Evolutionary conservation across 495 filamentous ascomycete genomes (phyloP).

Genomic region (Neurospora terricola): DNA sequence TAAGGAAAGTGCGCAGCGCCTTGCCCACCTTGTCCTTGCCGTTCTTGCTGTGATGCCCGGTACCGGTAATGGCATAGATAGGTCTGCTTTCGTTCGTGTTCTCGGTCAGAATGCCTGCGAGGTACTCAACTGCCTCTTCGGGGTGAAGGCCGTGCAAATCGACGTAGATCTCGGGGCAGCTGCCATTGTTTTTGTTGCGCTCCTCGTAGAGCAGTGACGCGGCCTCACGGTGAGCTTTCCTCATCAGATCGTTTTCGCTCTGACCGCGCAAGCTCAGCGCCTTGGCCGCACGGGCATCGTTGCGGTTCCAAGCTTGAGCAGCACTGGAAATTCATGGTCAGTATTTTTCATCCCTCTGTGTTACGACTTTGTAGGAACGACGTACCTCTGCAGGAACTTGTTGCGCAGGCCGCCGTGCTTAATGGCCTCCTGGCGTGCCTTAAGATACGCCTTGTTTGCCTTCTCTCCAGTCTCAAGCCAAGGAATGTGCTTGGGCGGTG

Average conservation of each 20-base stretch:
- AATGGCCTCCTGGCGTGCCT: slow-evolving; percentile 86
- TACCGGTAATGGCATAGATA: slow-evolving; percentile 92
- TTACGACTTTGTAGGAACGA: background rate
- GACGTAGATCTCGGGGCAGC: slow-evolving; percentile 70
- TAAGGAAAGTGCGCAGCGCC: slow-evolving; percentile 79
- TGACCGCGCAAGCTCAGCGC: slow-evolving; percentile 89
- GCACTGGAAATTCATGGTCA: slow-evolving; percentile 47
- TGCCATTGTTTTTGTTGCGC: slow-evolving; percentile 63
- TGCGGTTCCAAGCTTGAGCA: slow-evolving; percentile 99
- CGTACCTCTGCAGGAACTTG: slow-evolving; percentile 91
- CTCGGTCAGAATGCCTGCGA: slow-evolving; percentile 76
- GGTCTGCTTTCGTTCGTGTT: slow-evolving; percentile 63
- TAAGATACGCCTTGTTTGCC: slow-evolving; percentile 88
- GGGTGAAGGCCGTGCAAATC: slow-evolving; percentile 95
- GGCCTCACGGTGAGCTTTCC: slow-evolving; percentile 91
- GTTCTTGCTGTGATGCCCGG: slow-evolving; percentile 95
- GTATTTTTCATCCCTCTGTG: background rate
- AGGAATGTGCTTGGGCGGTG: slow-evolving; percentile 81
- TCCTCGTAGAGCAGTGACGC: slow-evolving; percentile 88
- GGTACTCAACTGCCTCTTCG: slow-evolving; percentile 92
- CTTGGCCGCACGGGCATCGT: slow-evolving; percentile 93
- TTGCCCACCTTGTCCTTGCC: slow-evolving; percentile 98
- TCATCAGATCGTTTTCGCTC: slow-evolving; percentile 93
- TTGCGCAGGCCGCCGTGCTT: slow-evolving; percentile 92
- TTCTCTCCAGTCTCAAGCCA: slow-evolving; percentile 93